phyloP scores from a whole-genome alignment of 1,284 basidiomycete genomes.

The Cutaneotrichosporon curvatum region DNA sequence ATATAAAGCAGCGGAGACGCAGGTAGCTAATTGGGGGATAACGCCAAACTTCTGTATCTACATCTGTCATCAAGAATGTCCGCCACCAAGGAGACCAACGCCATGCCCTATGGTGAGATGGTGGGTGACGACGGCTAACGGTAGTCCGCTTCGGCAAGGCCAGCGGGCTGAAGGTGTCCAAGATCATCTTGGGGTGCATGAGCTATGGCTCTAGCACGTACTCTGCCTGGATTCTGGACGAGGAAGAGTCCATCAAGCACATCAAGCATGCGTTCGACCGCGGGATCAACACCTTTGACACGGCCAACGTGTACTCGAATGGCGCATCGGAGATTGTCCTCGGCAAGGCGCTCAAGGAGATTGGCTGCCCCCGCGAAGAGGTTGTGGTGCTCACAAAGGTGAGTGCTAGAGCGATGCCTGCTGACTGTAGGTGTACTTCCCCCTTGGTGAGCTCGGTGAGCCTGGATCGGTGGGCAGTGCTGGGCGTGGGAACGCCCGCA shows the following conservation, averaged over 20 bases:
- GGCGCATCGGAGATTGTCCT: constrained; percentile 58
- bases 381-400: constrained; percentile 76
- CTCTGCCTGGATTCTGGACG: constrained; percentile 35
- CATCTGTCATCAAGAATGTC: too few species aligned
- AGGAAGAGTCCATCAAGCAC: constrained; percentile 37
- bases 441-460: constrained; percentile 8
- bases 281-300: constrained; percentile 41
- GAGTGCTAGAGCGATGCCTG: background rate
- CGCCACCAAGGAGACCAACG: background rate
- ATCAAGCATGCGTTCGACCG: constrained; percentile 39
- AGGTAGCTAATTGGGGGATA: too few species aligned
- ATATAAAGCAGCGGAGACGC: too few species aligned
- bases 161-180: constrained; percentile 36
- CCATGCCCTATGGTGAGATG: constrained; percentile 15
- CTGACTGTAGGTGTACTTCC: constrained; percentile 19
- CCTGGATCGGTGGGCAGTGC: constrained; percentile 4
- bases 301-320: constrained; percentile 50
- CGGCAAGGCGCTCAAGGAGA: constrained; percentile 69
- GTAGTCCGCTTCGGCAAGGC: constrained; percentile 32
- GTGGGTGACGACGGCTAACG: background rate
- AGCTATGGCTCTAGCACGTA: constrained; percentile 24
- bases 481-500: constrained; percentile 1
- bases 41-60: too few species aligned
- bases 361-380: constrained; percentile 63
- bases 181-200: constrained; percentile 38